Base-by-base conservation (phyloP, 306 rosid genomes). In the Ochetophila trinervis region DNA sequence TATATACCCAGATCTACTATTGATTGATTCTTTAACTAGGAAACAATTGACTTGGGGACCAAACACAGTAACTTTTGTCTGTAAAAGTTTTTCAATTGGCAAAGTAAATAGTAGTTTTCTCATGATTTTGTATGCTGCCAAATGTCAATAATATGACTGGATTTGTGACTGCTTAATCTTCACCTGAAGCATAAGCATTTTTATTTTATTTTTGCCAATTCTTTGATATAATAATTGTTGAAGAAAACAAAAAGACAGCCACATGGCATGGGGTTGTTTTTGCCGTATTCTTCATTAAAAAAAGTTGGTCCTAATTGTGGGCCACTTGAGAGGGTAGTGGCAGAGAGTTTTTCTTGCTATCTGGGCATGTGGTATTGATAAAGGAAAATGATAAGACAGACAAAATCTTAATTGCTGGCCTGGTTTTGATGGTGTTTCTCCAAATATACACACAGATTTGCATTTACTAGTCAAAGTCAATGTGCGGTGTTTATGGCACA, bases 301-400 rank as follows among this genome's bases (percentile, higher is more conserved):
- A 17, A 37, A 27, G 32, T 2, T 27, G 22, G 68, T 35, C 42
- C 37, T 30, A 49, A 17, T 44, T 17, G 54, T 19, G 44, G 62
- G 62, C 54, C 11, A 67, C 44, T 13, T 6, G 1, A 30, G 18
- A 5, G 47, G 21, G 66, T 34, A 44, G 60, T 63, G 17, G 57
- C 66, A 52, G 14, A 62, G 45, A 19, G 24, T 12, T 5, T 47
- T 45, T 63, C 37, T 63, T 63, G 45, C 53, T 57, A 50, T 19
- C 59, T 48, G 24, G 6, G 44, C 74, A 70, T 64, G 74, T 60
- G 74, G 67, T 34, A 30, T 59, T 23, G 65, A 50, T 36, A 4
- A 49, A 44, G 62, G 36, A 42, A 53, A 58, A 57, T 32, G 65
- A 37, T 32, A 49, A 49, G 15, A 10, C 18, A 42, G 13, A 55